Evolutionary conservation across 176 grass and related monocot genomes (phyloP).

Genomic region (Rhynchospora tenuis): DNA sequence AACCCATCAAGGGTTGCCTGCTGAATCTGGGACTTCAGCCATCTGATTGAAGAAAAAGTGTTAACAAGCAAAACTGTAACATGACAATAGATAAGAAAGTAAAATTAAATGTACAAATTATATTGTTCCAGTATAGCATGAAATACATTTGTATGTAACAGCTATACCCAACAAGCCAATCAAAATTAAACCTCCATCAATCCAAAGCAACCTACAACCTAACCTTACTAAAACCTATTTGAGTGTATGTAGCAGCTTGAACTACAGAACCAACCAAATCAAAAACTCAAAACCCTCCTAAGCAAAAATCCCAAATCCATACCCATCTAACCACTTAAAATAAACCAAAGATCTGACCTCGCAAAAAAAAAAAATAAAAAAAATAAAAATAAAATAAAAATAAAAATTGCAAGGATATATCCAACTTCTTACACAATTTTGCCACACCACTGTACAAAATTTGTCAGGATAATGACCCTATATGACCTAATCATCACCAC

Average conservation of each 20-base stretch:
- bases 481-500: background rate
- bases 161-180: background rate
- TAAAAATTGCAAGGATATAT: background rate
- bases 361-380: too few relatives aligned
- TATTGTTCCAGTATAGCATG: background rate
- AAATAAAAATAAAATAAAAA: too few relatives aligned
- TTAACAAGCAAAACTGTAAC: conserved; percentile 17
- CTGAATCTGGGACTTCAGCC: conserved; percentile 52
- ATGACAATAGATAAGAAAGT: background rate
- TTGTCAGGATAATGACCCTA: background rate
- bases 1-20: conserved; percentile 60
- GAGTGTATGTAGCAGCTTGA: background rate
- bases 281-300: background rate
- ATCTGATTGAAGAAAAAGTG: conserved; percentile 42
- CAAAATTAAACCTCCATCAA: background rate
- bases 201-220: background rate
- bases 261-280: background rate
- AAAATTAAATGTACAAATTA: background rate
- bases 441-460: background rate
- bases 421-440: too few relatives aligned
- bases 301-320: background rate
- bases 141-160: too few relatives aligned
- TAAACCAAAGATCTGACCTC: background rate
- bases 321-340: background rate
- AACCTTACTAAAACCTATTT: background rate